Percentiles rank a stretch among this genome's conserved stretches.
phyloP scores from a whole-genome alignment of 2,329 filamentous ascomycete species.

The Leptographium wingfieldii region DNA sequence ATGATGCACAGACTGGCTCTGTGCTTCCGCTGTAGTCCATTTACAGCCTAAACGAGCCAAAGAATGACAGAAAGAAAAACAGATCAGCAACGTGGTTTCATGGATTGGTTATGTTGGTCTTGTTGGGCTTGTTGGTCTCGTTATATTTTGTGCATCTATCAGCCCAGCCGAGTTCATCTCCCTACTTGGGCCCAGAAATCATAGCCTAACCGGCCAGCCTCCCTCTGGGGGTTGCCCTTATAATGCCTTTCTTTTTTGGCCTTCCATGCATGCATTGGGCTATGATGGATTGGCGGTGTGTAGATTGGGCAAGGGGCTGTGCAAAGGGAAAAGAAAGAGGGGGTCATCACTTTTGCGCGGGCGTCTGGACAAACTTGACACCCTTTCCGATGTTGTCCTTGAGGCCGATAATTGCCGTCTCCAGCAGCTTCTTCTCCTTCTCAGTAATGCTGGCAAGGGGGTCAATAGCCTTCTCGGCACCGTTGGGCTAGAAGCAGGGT shows the following conservation, averaged over 20 bases:
- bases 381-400: slow-evolving; percentile 94
- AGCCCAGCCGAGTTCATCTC: background rate
- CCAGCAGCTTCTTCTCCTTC: slow-evolving; percentile 78
- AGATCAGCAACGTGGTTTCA: slow-evolving; percentile 16
- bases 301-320: background rate
- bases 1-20: background rate
- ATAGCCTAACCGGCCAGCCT: background rate
- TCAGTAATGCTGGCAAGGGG: slow-evolving; percentile 65
- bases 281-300: background rate
- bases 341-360: slow-evolving; percentile 69
- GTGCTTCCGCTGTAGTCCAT: background rate
- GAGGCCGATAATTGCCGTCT: slow-evolving; percentile 62
- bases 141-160: slow-evolving; percentile 10
- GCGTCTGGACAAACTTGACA: slow-evolving; percentile 75
- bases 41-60: slow-evolving; percentile 18
- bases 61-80: slow-evolving; percentile 2
- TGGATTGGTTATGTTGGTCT: background rate
- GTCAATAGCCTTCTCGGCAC: slow-evolving; percentile 77
- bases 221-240: background rate
- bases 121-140: slow-evolving; percentile 6
- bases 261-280: background rate
- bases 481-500: slow-evolving; percentile 48
- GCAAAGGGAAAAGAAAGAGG: slow-evolving; percentile 5
- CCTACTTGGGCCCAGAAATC: background rate
- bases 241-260: background rate